Conservation (phyloP, 345 rosid species). For the thale cress (Arabidopsis thaliana) region TAIR10.1 NC_003075.7:8667501-8668000, state of each 20-base stretch:
- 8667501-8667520: constrained; percentile 25
- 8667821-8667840: constrained; percentile 66
- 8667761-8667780: constrained; percentile 79
- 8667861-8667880: constrained; percentile 63
- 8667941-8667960: constrained; percentile 68
- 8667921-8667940: constrained; percentile 59
- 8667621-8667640: not conserved
- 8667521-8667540: constrained; percentile 16
- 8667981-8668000: constrained; percentile 12
- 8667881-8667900: constrained; percentile 76
- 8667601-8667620: not conserved
- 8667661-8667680: not conserved
- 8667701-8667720: constrained; percentile 76
- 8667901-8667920: constrained; percentile 84
- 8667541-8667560: not conserved
- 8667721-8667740: constrained; percentile 72
- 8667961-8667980: constrained; percentile 71
- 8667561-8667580: not conserved
- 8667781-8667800: constrained; percentile 77
- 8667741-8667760: constrained; percentile 75
- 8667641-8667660: not conserved
- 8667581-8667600: not conserved
- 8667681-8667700: not conserved
- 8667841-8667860: constrained; percentile 62
- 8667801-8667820: constrained; percentile 77